A percentile compares a stretch with the other conserved stretches of the same genome.
These are phyloP conservation scores for Eimeria necatrix DNA, from an alignment of 169 alveolate genomes.

Conservation along the genomic window DNA sequence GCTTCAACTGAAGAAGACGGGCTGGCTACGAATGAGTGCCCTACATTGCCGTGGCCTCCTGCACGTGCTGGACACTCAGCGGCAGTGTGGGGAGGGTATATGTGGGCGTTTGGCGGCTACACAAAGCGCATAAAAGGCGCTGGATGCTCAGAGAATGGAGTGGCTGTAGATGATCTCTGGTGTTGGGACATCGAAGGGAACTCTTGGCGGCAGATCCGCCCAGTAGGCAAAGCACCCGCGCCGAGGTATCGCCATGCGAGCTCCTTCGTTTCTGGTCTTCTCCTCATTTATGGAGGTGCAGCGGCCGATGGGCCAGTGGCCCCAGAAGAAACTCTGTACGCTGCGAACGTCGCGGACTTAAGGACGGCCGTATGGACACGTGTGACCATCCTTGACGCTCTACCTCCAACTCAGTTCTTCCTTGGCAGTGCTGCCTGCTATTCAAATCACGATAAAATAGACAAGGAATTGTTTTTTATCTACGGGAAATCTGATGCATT, in stretches of 20 bases:
- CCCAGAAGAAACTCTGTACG: neutral
- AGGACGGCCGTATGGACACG: slow-evolving; percentile 19
- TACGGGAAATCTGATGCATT: neutral
- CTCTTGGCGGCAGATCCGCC: slow-evolving; percentile 1
- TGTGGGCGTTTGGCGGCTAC: slow-evolving; percentile 55
- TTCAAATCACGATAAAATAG: neutral
- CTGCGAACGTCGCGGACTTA: neutral
- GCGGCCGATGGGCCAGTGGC: slow-evolving; percentile 12
- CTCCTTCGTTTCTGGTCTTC: neutral
- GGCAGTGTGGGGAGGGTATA: slow-evolving; percentile 10
- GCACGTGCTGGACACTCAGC: slow-evolving; percentile 52
- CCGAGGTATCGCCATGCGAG: slow-evolving; percentile 49
- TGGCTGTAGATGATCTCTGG: slow-evolving; percentile 27
- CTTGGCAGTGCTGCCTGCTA: neutral
- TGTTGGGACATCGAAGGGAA: neutral
- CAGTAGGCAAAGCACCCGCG: slow-evolving; percentile 37
- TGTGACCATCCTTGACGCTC: slow-evolving; percentile 20
- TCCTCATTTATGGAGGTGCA: slow-evolving; percentile 26
- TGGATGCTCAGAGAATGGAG: neutral
- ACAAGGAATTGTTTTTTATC: neutral
- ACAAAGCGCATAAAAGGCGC: neutral
- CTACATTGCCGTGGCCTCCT: slow-evolving; percentile 16
- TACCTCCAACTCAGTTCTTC: neutral
- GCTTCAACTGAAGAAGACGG: neutral
- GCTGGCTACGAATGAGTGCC: neutral